Evolutionary conservation across 257 asterid species (phyloP), one percentile per base, ranked within the genome.

Genomic region (Phtheirospermum japonicum): DNA sequence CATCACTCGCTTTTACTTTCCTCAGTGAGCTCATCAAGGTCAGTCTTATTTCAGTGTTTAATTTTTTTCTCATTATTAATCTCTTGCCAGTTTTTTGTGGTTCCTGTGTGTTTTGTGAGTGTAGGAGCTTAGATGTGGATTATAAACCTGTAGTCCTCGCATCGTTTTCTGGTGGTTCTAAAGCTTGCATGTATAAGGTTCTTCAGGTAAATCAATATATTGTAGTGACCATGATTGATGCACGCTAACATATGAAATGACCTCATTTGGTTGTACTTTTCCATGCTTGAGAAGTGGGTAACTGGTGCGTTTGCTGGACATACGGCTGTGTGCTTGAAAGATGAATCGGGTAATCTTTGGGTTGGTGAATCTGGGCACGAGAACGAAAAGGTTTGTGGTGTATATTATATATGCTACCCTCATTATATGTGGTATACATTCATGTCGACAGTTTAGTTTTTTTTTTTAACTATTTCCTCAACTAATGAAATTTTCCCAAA

Each of bases 141-240:
- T 82, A 45, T 81, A n/a, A 87, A 58, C 98, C 98, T 62, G 83
- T 90, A 26, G 89, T 90, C 61, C 80, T 90, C 53, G 83, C 81
- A 54, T 76, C 95, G 50, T 66, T 81, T 64, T 79, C 94, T 64
- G 98, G 95, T 68, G 98, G 95, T 72, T 90, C 96, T 30, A 89
- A 88, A 75, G 96, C 96, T 60, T 90, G 96, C 80, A 73, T 90
- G 94, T 85, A 88, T 73, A 90, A 90, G 82, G 73, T 83, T 78
- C 86, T 90, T 63, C 90, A 90, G 96, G 98, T 88, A 77, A 65
- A 48, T 55, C 42, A 57, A 32, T 50, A 16, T 17, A 48, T 48
- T 48, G 70, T 64, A 33, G 45, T 33, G 69, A 36, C 64, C 18
- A 16, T 20, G 13, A 45, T 14, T 36, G 48, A 12, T 56, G 58